phyloP scores from a whole-genome alignment of 768 basidiomycete species.

The Boletus pseudopeckii region DNA sequence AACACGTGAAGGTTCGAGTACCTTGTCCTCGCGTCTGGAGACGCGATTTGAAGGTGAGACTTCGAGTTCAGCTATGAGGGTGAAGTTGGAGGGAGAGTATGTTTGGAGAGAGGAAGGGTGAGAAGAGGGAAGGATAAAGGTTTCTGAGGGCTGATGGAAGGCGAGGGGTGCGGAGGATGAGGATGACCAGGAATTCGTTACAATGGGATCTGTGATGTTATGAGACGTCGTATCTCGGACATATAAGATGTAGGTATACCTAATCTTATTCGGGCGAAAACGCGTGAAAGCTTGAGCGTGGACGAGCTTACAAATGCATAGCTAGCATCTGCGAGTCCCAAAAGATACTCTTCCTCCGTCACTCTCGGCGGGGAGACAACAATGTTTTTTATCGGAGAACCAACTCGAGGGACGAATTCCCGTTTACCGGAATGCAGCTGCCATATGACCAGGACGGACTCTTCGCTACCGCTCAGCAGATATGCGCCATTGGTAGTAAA shows the following conservation, averaged over 20 bases:
- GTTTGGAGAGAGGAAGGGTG: conserved; percentile 95
- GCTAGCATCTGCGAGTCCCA: conserved; percentile 79
- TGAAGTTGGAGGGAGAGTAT: conserved; percentile 70
- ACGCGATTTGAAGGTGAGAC: conserved; percentile 92
- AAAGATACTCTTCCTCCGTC: conserved; percentile 79
- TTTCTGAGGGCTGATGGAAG: conserved; percentile 67
- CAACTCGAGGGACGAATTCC: conserved; percentile 91
- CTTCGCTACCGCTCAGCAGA: conserved; percentile 90
- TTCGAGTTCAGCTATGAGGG: conserved; percentile 82
- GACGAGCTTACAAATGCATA: conserved; percentile 71
- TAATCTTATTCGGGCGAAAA: conserved; percentile 74
- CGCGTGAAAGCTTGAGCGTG: conserved; percentile 67
- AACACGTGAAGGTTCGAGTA: conserved; percentile 71
- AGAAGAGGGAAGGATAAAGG: conserved; percentile 86
- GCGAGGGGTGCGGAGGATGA: conserved; percentile 60
- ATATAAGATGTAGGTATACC: conserved; percentile 41
- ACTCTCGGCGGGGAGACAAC: conserved; percentile 50
- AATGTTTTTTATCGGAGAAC: conserved; percentile 77
- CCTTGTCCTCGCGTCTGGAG: conserved; percentile 74
- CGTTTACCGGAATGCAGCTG: conserved; percentile 84
- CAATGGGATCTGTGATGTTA: conserved; percentile 33
- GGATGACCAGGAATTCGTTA: conserved; percentile 35
- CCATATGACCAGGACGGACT: conserved; percentile 96
- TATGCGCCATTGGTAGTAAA: conserved; percentile 93
- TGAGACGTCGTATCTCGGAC: neutral